These are phyloP conservation scores for Pelargonium australe DNA, from an alignment of 441 rosid genomes.

Conservation along the genomic window DNA sequence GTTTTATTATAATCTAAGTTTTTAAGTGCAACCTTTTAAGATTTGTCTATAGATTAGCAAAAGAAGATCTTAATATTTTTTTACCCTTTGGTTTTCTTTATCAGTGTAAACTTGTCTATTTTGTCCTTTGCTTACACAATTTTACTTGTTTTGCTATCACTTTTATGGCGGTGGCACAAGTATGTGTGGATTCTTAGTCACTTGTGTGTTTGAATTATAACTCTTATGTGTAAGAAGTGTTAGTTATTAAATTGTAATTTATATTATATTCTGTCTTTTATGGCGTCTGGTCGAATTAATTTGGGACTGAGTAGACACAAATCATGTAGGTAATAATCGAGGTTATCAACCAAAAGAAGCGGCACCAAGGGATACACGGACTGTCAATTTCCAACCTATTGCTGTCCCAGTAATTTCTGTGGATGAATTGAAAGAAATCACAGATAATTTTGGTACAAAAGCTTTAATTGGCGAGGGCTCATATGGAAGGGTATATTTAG, in stretches of 20 bases:
- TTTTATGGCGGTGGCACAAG: background rate
- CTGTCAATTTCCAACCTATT: conserved; percentile 40
- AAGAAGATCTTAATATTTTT: background rate
- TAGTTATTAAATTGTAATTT: background rate
- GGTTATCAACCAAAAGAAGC: conserved; percentile 30
- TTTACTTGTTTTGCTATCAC: background rate
- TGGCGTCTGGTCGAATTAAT: background rate
- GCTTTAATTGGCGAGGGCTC: conserved; percentile 58
- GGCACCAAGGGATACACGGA: conserved; percentile 31
- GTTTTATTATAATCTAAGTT: background rate
- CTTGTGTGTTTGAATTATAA: background rate
- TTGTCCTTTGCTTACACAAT: background rate
- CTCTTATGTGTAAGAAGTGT: background rate
- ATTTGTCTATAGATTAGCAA: background rate
- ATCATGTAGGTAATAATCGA: conserved; percentile 32
- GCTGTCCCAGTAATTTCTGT: conserved; percentile 36
- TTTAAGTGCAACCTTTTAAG: background rate
- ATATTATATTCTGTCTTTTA: background rate
- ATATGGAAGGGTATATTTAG: conserved; percentile 53
- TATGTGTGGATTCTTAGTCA: background rate
- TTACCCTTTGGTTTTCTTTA: background rate
- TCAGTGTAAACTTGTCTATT: conserved; percentile 1
- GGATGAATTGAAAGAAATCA: conserved; percentile 44
- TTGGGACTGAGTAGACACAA: conserved; percentile 2
- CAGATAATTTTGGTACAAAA: conserved; percentile 45